A percentile compares a stretch with the other conserved stretches of the same genome.
Conservation (phyloP, 805 yeast genomes). For the Ogataea corticis region DNA sequence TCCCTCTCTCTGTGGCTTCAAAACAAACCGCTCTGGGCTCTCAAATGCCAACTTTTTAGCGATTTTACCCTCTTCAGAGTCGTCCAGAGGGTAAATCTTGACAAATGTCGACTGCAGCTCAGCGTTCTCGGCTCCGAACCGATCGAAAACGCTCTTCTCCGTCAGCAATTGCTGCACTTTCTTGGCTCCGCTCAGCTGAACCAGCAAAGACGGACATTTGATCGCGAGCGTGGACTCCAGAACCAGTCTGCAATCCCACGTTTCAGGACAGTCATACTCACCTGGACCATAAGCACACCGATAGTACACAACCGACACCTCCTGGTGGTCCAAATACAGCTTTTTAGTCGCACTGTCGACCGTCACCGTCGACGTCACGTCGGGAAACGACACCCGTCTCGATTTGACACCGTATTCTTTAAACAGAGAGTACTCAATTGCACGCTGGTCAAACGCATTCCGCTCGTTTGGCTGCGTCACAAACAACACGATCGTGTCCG, state of each 20-base stretch:
- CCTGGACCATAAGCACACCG: slow-evolving; percentile 86
- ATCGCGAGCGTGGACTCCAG: slow-evolving; percentile 79
- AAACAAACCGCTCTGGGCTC: slow-evolving; percentile 69
- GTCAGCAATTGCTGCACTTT: slow-evolving; percentile 91
- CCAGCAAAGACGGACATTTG: slow-evolving; percentile 86
- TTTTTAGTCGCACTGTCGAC: slow-evolving; percentile 49
- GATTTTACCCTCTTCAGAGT: slow-evolving; percentile 54
- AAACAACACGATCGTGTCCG: slow-evolving; percentile 61
- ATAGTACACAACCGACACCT: slow-evolving; percentile 85
- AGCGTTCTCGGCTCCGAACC: slow-evolving; percentile 34
- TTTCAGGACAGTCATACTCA: slow-evolving; percentile 64
- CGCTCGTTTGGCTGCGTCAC: slow-evolving; percentile 85
- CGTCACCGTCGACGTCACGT: slow-evolving; percentile 47
- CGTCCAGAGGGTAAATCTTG: slow-evolving; percentile 82
- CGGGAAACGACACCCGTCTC: slow-evolving; percentile 65
- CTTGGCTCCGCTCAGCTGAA: slow-evolving; percentile 91
- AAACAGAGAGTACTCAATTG: slow-evolving; percentile 70
- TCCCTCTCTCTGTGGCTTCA: slow-evolving; percentile 98
- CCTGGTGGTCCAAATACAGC: slow-evolving; percentile 57
- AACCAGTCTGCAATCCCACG: slow-evolving; percentile 76
- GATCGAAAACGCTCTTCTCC: slow-evolving; percentile 44
- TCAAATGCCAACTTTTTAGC: slow-evolving; percentile 71
- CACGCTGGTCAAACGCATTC: slow-evolving; percentile 89
- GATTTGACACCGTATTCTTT: slow-evolving; percentile 57
- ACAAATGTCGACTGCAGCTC: slow-evolving; percentile 68